phyloP scores from a whole-genome alignment of 2,329 filamentous ascomycete genomes.

The Bretziella fagacearum region DNA sequence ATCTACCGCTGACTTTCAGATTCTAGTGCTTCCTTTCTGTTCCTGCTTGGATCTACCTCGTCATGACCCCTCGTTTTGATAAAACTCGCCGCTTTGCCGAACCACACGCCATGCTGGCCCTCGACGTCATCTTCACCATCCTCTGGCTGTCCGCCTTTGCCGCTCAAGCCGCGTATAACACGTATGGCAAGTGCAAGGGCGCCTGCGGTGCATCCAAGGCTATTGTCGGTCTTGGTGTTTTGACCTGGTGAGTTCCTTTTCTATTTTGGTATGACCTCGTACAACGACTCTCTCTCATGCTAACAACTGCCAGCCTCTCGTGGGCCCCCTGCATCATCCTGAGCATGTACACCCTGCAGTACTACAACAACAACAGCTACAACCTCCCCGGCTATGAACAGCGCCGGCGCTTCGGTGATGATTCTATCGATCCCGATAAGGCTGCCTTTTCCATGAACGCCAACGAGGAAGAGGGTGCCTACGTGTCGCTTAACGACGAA shows the following conservation, averaged over 20 bases:
- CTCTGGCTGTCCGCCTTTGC: constrained; percentile 53
- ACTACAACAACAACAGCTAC: constrained; percentile 43
- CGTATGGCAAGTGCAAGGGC: constrained; percentile 34
- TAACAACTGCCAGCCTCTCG: constrained; percentile 30
- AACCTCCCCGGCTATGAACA: constrained; percentile 42
- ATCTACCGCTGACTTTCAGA: not conserved
- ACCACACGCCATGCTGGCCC: constrained; percentile 41
- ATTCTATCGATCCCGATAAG: constrained; percentile 47
- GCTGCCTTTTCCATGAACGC: constrained; percentile 51
- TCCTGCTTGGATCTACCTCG: constrained; percentile 47
- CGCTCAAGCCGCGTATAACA: constrained; percentile 47
- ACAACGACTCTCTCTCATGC: too few relatives aligned
- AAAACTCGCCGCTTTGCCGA: constrained; percentile 45
- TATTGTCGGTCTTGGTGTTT: constrained; percentile 44
- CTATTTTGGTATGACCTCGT: constrained; percentile 2
- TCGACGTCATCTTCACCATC: constrained; percentile 41
- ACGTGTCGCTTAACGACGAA: constrained; percentile 42
- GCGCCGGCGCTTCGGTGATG: constrained; percentile 25
- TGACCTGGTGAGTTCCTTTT: constrained; percentile 36
- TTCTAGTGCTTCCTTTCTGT: constrained; percentile 46
- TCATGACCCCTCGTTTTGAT: constrained; percentile 46
- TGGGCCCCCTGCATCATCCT: constrained; percentile 37
- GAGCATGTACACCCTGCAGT: constrained; percentile 42
- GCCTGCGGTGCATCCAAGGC: constrained; percentile 45
- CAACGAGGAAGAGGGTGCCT: constrained; percentile 45